Evolutionary conservation across 2,329 filamentous ascomycete genomes (phyloP), one percentile per base, ranked within the genome.

Genomic region (Chrysoporthe puriensis): DNA sequence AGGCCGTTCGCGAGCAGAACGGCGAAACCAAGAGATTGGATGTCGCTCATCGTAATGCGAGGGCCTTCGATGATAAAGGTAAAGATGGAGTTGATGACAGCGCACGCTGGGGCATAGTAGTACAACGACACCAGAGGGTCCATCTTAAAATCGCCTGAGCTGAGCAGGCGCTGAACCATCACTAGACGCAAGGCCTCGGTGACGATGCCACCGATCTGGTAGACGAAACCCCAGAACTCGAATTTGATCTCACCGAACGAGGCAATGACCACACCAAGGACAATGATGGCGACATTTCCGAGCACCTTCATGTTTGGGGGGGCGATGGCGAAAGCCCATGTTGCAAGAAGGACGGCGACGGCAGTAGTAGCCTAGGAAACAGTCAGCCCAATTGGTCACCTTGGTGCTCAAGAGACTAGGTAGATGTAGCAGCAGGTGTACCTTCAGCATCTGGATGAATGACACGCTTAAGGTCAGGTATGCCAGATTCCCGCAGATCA

Each of bases 371-470:
- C 94, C 92, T 94, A 48, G 68, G 21, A 5, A 42, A 4, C n/a
- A 14, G 56, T 64, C 54, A 66, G 54, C 14, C 16, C 14, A n/a
- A 14, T 11, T 1, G 40, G 32, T 13, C 59, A 59, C 63, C 18
- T n/a, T 8, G 2, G 4, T 34, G 42, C 42, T 71, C 21, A 11
- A 11, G 5, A 32, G 26, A 6, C 16, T 2, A 2, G 1, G 9
- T 1, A 7, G 26, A 7, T 34, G 16, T 16, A 40, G 8, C 1
- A 2, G 32, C 13, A 6, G 34, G 63, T 71, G 14, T 71, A 92
- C 91, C 91, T 97, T 97, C 78, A 97, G 88, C 94, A 97, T 97
- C 84, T 97, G 94, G 76, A 97, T 97, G 80, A 97, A 97, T 67
- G 93, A 91, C 69, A 97, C 94, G 72, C 91, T 94, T 68, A 97